These are phyloP conservation scores for Zalerion maritima DNA, from an alignment of 495 filamentous ascomycete species.

Conservation along the genomic window DNA sequence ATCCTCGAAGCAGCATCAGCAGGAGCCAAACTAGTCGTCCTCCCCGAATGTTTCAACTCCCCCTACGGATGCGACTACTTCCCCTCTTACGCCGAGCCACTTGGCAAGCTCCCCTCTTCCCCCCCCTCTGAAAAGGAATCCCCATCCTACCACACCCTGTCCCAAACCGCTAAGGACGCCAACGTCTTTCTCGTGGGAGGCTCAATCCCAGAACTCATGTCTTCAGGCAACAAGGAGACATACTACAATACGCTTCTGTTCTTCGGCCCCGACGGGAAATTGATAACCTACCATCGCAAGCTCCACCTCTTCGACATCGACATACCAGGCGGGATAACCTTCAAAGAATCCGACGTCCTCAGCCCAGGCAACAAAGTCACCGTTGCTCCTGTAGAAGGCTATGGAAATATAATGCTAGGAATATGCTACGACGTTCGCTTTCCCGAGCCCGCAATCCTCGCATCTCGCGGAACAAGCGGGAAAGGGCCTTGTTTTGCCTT, in stretches of 20 bases:
- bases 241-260: constrained; percentile 86
- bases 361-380: constrained; percentile 70
- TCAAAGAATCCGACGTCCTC: constrained; percentile 81
- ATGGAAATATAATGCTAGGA: constrained; percentile 69
- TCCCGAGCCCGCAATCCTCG: constrained; percentile 84
- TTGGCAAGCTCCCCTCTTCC: constrained; percentile 66
- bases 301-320: constrained; percentile 98
- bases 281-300: constrained; percentile 85
- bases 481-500: constrained; percentile 70
- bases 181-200: constrained; percentile 74
- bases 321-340: constrained; percentile 87
- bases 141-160: constrained; percentile 75
- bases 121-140: constrained; percentile 55
- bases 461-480: constrained; percentile 51
- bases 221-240: constrained; percentile 34
- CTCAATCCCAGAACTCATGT: constrained; percentile 71
- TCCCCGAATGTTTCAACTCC: constrained; percentile 90
- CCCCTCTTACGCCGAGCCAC: constrained; percentile 76
- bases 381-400: constrained; percentile 68
- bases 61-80: constrained; percentile 91
- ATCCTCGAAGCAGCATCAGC: constrained; percentile 65
- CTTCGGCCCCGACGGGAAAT: constrained; percentile 58
- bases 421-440: constrained; percentile 98
- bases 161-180: constrained; percentile 59
- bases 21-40: constrained; percentile 61